Base-by-base conservation (phyloP, 345 rosid genomes). In the Corchorus olitorius region DNA sequence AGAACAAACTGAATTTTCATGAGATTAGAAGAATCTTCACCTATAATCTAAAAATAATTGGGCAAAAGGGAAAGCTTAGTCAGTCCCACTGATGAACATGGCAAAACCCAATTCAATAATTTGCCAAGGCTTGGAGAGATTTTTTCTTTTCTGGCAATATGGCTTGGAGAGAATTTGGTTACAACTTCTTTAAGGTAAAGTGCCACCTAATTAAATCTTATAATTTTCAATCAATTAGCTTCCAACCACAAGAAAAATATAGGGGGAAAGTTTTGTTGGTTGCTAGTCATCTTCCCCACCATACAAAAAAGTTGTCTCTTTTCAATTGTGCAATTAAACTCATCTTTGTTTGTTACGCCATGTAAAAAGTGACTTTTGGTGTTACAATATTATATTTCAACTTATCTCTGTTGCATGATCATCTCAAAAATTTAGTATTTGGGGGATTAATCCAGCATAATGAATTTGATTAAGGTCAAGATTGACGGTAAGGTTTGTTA, bases 241-340 rank as follows among this genome's bases (percentile, higher is more conserved):
- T 45, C 20, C 72, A 68, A 65, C 65, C 52, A 35, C 13, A 82
- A 73, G 75, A 65, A 65, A 49, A 65, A 33, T 10, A 12, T 10
- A 12, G 2, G 12, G 20, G 27, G 16, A 34, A 81, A 48, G 14
- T 34, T 41, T 65, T 67, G 59, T 63, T 37, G 83, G 74, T 79
- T 54, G 76, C 65, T 27, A 16, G 79, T 83, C 86, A 83, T 19
- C 71, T 64, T 79, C 78, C n/a, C 49, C 54, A 83, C 81, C 81
- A 34, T 54, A 78, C 72, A 16, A 27, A 43, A 60, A 6, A 39
- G 4, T 7, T n/a, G 19, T 7, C 48, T 39, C 10, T 5, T 78
- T 55, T 56, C 14, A 8, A 16, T 50, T 67, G 15, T 75, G 54
- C 70, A 45, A 45, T 59, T 12, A 2, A 8, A 50, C 20, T 46